Base-by-base conservation (phyloP, 805 yeast genomes). In the Kuraishia piskuri region DNA sequence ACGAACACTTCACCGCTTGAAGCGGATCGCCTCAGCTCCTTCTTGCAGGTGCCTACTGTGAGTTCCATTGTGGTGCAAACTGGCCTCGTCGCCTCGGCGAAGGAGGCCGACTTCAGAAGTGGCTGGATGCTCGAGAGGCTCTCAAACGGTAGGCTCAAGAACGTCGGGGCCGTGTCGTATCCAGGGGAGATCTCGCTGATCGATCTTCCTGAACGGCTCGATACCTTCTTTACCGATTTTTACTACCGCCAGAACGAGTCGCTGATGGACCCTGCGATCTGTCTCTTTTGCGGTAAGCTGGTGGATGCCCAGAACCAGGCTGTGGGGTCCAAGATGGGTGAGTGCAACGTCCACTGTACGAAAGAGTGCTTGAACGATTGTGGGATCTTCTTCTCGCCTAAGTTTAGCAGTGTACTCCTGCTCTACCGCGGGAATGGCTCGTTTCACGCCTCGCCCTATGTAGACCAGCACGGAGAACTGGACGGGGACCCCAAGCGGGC, bases 401-500 rank as follows among this genome's bases (percentile, higher is more conserved):
- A 84, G 58, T 85, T 83, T 57, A 77, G 88, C 57, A 71, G 84
- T 12, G 63, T 88, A 23, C 68, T 90, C 51, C 63, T 89, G 36
- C 63, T 92, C 49, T 79, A 86, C 55, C 82, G 81, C 51, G 86
- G 84, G 7, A 84, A 86, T 40, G 99, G 99, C 0, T 82, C 96
- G 0, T 92, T 92, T 65, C 76, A 80, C 56, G 83, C 82, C 36
- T 86, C 95, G 2, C 98, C 98, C 0, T 92, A 84, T 63, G 68
- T 88, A 37, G 96, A 91, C 64, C 76, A 76, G 37, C 96, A 90
- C 65, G 97, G 97, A 1, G 97, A 91, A 61, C 68, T 83, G 17
- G 90, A 91, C 50, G 85, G 83, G 47, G 91, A 85, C 51, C 73
- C 81, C 58, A 86, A 81, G 68, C 81, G 83, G 50, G 85, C 84